A percentile compares a stretch with the other conserved stretches of the same genome.
These are phyloP conservation scores for Termitomyces bulborhizus DNA, from an alignment of 768 basidiomycete species.

Conservation along the genomic window DNA sequence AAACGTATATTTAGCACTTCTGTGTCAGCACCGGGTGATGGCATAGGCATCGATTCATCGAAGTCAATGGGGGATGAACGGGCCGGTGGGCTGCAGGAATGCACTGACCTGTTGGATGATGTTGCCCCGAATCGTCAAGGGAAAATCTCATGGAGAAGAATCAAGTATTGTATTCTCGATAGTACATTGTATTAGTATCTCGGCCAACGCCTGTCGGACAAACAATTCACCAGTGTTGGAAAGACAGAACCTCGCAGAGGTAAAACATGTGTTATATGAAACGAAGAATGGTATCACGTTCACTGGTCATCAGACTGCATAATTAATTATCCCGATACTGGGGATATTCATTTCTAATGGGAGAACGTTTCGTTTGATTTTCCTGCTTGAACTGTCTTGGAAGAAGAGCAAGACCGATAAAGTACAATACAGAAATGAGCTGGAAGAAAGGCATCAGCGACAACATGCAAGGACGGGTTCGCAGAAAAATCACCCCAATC, in stretches of 20 bases:
- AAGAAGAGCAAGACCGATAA: slow-evolving; percentile 34
- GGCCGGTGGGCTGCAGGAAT: neutral
- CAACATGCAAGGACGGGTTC: neutral
- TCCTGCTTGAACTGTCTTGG: slow-evolving; percentile 45
- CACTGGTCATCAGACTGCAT: neutral
- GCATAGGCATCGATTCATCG: too few relatives aligned
- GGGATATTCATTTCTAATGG: slow-evolving; percentile 4
- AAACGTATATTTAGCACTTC: too few relatives aligned
- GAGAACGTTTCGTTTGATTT: slow-evolving; percentile 20
- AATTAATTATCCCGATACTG: slow-evolving; percentile 6
- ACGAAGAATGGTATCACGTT: too few relatives aligned
- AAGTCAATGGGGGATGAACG: too few relatives aligned
- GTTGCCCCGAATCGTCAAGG: neutral
- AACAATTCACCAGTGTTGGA: too few relatives aligned
- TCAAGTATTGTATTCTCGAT: neutral
- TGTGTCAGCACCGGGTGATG: too few relatives aligned
- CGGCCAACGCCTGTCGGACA: neutral
- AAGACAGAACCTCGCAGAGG: neutral
- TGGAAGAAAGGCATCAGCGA: slow-evolving; percentile 3
- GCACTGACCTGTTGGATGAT: neutral
- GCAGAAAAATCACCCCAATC: slow-evolving; percentile 33
- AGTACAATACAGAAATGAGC: slow-evolving; percentile 40
- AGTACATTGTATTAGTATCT: neutral
- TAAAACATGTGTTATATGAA: neutral
- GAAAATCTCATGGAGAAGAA: neutral